Conservation (phyloP, 2,329 filamentous ascomycete species). For the Stromatinia cepivora region DNA sequence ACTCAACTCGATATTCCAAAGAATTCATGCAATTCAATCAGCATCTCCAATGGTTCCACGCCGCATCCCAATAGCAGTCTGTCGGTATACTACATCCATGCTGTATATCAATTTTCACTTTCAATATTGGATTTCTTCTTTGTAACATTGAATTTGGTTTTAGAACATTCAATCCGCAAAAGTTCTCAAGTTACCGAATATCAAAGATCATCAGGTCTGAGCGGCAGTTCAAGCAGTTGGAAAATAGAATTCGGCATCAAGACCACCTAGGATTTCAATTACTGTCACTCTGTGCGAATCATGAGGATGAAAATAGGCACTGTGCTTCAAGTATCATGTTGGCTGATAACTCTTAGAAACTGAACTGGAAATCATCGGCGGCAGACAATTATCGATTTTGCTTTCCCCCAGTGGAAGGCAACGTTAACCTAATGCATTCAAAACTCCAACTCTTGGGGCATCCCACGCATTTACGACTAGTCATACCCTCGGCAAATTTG, state of each 20-base stretch:
- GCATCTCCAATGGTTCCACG: neutral
- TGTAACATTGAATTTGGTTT: neutral
- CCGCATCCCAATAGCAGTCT: neutral
- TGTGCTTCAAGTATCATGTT: neutral
- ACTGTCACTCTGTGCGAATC: neutral
- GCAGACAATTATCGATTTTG: constrained; percentile 65
- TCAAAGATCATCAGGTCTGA: neutral
- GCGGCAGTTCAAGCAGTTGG: neutral
- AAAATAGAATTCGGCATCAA: neutral
- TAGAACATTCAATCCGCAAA: neutral
- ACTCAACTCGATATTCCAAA: neutral
- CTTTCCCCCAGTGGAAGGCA: constrained; percentile 74
- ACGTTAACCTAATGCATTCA: constrained; percentile 81
- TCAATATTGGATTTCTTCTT: neutral
- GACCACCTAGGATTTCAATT: neutral
- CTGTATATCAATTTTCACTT: too few relatives aligned
- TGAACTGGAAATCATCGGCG: constrained; percentile 50
- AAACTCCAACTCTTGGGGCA: constrained; percentile 92
- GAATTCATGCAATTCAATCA: neutral
- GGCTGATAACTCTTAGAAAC: constrained; percentile 45
- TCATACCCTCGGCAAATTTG: constrained; percentile 84
- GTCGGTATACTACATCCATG: neutral
- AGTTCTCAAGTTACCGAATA: neutral
- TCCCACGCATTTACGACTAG: constrained; percentile 70
- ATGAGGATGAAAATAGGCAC: neutral